Base-by-base conservation (phyloP, 139 green algal species). In the Desmodesmus armatus region DNA sequence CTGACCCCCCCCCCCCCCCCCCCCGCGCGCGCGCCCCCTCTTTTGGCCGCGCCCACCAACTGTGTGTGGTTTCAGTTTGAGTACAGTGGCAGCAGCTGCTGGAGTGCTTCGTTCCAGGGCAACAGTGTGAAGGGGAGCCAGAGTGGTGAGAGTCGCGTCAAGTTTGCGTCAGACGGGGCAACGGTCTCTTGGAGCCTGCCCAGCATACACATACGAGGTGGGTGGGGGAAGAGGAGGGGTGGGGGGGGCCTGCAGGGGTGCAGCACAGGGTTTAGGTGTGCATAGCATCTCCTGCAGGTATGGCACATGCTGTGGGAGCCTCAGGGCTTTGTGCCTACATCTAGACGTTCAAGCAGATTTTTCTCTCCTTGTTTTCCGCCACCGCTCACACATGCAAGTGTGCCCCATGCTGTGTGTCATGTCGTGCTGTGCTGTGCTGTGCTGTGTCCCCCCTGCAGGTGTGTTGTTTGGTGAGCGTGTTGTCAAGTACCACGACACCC, bases 401-500 rank as follows among this genome's bases (percentile, higher is more conserved):
- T 13, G 47, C 47, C 13, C 7, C 47, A 55, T 55, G 47, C 7
- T 55, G 13, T 55, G 7, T 13, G 13, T 55, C 7, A 55, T 55
- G 13, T 55, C 47, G 47, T 55, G 9, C 47, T 43, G n/a, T 35
- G 35, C 37, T 19, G 47, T 49, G 37, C 41, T 75, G 7, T 29
- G 23, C 2, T 41, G 43, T 78, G 58, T 70, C 3, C 0, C 19
- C 7, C 9, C 72, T 39, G 19, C 49, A 92, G 88, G 88, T 47
- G 87, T 94, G 35, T 43, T 93, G 66, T 94, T 87, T 84, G 91
- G 92, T 37, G 83, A 91, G 33, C 89, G 91, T 35, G 85, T 80
- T 60, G 83, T 94, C 53, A 93, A 93, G 88, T 95, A 95, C 86
- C 31, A 55, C 9, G 92, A 92, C 29, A 82, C 89, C 39, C 93